Evolutionary conservation across 139 green algal genomes (phyloP).

Genomic region (Dunaliella primolecta): DNA sequence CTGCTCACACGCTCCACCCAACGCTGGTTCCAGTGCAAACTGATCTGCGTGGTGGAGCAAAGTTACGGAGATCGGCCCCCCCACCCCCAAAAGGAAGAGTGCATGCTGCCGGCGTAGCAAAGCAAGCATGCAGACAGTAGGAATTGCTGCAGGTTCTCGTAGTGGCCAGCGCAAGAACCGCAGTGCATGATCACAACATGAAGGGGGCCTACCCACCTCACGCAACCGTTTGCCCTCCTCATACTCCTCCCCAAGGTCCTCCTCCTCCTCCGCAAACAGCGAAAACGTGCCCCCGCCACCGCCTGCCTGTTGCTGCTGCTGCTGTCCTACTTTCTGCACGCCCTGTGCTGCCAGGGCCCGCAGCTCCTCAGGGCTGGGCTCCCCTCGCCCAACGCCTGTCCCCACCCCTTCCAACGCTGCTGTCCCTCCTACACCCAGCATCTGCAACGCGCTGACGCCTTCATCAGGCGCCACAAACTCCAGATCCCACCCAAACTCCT

Average conservation of each 20-base stretch:
- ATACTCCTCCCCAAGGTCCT: conserved; percentile 34
- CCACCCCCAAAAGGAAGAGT: too few relatives aligned
- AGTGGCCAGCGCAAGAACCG: too few relatives aligned
- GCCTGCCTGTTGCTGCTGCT: not conserved
- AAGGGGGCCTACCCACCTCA: too few relatives aligned
- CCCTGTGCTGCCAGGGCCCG: conserved; percentile 8
- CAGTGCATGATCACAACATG: too few relatives aligned
- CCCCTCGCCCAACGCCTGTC: not conserved
- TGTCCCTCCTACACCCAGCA: not conserved
- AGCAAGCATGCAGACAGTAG: too few relatives aligned
- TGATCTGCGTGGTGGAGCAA: conserved; percentile 28
- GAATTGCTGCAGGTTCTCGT: too few relatives aligned
- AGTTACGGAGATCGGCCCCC: too few relatives aligned
- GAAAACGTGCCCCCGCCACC: not conserved
- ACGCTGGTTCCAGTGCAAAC: conserved; percentile 43
- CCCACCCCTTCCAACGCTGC: not conserved
- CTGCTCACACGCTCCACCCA: conserved; percentile 28
- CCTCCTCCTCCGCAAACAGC: conserved; percentile 21
- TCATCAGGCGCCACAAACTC: not conserved
- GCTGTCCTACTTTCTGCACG: not conserved
- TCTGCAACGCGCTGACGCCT: not conserved
- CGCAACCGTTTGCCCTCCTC: conserved; percentile 34
- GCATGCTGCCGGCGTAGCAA: too few relatives aligned
- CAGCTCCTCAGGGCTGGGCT: conserved; percentile 16
- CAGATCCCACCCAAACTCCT: not conserved